Evolutionary conservation across 2,329 filamentous ascomycete species (phyloP).

Genomic region (Drechslerella dactyloides): DNA sequence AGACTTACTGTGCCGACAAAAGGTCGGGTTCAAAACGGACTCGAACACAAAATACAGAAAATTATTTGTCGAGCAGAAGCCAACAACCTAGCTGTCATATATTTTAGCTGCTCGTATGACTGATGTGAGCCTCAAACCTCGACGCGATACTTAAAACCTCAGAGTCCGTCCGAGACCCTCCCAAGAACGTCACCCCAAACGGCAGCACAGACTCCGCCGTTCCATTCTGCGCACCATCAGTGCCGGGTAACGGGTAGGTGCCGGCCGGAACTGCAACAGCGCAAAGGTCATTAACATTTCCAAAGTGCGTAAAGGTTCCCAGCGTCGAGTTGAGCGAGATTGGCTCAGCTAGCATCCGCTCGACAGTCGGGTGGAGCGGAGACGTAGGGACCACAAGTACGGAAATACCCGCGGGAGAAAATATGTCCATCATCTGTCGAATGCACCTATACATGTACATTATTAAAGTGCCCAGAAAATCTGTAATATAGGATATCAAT

Average conservation of each 20-base stretch:
- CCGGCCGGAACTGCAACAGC: slow-evolving; percentile 65
- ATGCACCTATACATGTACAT: slow-evolving; percentile 56
- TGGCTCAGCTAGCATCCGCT: slow-evolving; percentile 63
- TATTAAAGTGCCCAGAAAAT: neutral
- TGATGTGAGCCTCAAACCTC: slow-evolving; percentile 54
- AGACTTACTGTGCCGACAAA: neutral
- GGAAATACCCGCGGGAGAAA: slow-evolving; percentile 59
- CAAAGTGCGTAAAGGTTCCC: slow-evolving; percentile 67
- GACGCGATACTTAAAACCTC: slow-evolving; percentile 58
- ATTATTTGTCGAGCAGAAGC: too few relatives aligned
- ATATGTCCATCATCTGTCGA: slow-evolving; percentile 59
- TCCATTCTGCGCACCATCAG: slow-evolving; percentile 36
- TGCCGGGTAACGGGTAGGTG: slow-evolving; percentile 54
- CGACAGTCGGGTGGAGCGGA: slow-evolving; percentile 63
- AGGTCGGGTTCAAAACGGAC: too few relatives aligned
- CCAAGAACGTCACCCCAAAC: slow-evolving; percentile 61
- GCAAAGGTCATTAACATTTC: slow-evolving; percentile 67
- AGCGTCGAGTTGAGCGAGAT: slow-evolving; percentile 64
- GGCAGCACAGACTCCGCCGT: slow-evolving; percentile 56
- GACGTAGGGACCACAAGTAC: slow-evolving; percentile 66
- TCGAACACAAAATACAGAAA: too few relatives aligned
- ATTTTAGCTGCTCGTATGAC: slow-evolving; percentile 6
- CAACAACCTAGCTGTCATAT: neutral
- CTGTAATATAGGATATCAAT: slow-evolving; percentile 9
- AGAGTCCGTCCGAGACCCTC: slow-evolving; percentile 59